Percentiles rank a stretch among this genome's conserved stretches.
phyloP scores from a whole-genome alignment of 805 yeast species.

The Wickerhamomyces kurtzmanii region DNA sequence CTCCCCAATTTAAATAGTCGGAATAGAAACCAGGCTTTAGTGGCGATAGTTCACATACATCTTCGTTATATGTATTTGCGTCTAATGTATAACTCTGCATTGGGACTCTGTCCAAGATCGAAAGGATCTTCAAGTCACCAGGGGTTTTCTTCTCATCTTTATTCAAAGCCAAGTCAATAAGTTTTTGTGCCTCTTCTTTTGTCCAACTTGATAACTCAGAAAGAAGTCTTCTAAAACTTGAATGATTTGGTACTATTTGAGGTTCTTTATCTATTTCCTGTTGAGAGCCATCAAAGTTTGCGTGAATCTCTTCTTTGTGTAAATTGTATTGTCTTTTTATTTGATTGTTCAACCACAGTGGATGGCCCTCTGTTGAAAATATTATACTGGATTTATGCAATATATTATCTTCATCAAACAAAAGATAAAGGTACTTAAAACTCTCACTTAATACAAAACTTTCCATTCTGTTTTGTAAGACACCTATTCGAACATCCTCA shows the following conservation, averaged over 20 bases:
- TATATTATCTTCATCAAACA: conserved; percentile 65
- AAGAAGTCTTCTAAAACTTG: conserved; percentile 3
- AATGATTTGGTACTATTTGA: conserved; percentile 2
- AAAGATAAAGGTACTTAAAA: conserved; percentile 67
- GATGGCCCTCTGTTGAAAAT: conserved; percentile 89
- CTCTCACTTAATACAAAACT: conserved; percentile 86
- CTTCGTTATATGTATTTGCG: too few relatives aligned
- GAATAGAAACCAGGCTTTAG: conserved; percentile 23
- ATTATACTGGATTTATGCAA: conserved; percentile 29
- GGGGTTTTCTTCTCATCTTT: conserved; percentile 11
- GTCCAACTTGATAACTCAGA: not conserved
- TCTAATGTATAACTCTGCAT: not conserved
- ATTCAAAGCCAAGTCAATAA: conserved; percentile 6
- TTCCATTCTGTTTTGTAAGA: conserved; percentile 77
- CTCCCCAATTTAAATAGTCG: conserved; percentile 23
- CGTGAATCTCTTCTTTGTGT: conserved; percentile 9
- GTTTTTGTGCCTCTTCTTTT: conserved; percentile 1
- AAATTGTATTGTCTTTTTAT: conserved; percentile 17
- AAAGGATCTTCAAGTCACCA: conserved; percentile 9
- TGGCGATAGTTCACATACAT: too few relatives aligned
- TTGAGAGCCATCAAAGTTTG: conserved; percentile 6
- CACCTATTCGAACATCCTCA: conserved; percentile 55
- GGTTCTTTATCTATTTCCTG: conserved; percentile 6
- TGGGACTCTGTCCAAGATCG: not conserved
- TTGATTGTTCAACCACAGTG: conserved; percentile 55